Base-by-base conservation (phyloP, 306 rosid genomes). In the Gastrolobium villosum region DNA sequence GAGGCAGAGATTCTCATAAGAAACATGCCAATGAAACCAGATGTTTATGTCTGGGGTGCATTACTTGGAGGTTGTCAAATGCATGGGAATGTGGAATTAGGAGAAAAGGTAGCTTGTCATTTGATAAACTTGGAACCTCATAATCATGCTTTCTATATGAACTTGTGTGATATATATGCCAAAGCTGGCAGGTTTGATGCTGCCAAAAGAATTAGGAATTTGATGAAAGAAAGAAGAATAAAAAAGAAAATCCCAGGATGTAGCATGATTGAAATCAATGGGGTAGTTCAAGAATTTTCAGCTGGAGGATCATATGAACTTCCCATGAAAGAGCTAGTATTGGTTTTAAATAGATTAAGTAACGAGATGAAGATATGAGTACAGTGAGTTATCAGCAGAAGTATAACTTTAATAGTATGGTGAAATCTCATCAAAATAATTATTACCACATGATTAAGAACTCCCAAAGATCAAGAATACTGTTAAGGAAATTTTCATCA, bases 61-160 rank as follows among this genome's bases (percentile, higher is more conserved):
- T 78, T 91, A 65, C 97, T 93, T 73, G 95, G 93, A 78, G 97
- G 97, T 28, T 91, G 93, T 80, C 98, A 91, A 77, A 87, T 89
- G 91, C 92, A 93, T 84, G 93, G 90, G 43, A 87, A 93, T 26
- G 48, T 59, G 8, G 90, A 85, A 52, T 82, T 91, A 75, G 98
- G 98, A 76, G 97, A 91, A 82, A 89, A 73, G 64, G 89, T 91
- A 44, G 93, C 91, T 6, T 46, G 2, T 20, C 67, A 72, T 87
- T 83, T 91, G 81, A 84, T 93, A 70, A 84, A 83, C 20, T 76
- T 93, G 86, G 90, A 93, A 62, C 93, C 98, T 78, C 84, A 67
- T 31, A 88, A 88, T 79, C 94, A 93, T 84, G 93, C 89, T 61
- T 91, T 91, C 80, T 91, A 93, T 73, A 76, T 91, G 72, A 88